Conservation (phyloP, 2,329 filamentous ascomycete species). For the Pseudogymnoascus sp. region DNA sequence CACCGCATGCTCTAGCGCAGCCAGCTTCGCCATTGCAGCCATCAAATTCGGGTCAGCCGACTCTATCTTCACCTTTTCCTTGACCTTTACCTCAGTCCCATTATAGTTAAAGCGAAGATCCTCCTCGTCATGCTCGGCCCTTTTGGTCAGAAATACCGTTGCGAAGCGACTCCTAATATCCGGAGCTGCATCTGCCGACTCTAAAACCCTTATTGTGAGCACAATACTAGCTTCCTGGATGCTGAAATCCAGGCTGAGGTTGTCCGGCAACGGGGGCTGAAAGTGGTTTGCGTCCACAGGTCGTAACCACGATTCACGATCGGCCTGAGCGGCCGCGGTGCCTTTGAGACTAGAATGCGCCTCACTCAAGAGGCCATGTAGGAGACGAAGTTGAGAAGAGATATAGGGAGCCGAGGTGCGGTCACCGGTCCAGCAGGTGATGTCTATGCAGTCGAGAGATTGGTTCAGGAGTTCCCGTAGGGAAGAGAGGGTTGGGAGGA, state of each 20-base stretch:
- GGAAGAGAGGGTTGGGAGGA: constrained; percentile 62
- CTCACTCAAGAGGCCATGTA: constrained; percentile 47
- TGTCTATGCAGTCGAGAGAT: constrained; percentile 73
- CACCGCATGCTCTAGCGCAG: constrained; percentile 67
- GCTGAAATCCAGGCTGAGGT: constrained; percentile 67
- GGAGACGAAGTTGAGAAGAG: constrained; percentile 47
- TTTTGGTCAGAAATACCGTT: constrained; percentile 59
- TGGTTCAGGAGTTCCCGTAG: constrained; percentile 74
- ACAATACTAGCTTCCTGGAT: constrained; percentile 65
- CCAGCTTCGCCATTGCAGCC: constrained; percentile 74
- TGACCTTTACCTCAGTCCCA: constrained; percentile 70
- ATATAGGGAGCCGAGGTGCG: constrained; percentile 46
- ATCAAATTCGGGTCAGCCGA: constrained; percentile 76
- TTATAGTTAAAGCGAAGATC: constrained; percentile 63
- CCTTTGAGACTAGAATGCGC: constrained; percentile 50
- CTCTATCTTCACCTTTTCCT: constrained; percentile 83
- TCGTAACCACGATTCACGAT: constrained; percentile 28
- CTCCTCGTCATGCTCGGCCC: constrained; percentile 71
- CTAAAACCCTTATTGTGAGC: constrained; percentile 62
- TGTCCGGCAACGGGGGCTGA: constrained; percentile 53
- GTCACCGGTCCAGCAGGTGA: constrained; percentile 67
- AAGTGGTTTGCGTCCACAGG: constrained; percentile 38
- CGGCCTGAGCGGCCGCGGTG: constrained; percentile 30
- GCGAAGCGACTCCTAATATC: constrained; percentile 61
- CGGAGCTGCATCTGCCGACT: constrained; percentile 55